Conservation (phyloP, 345 rosid species). For the Syzygium grande region DNA sequence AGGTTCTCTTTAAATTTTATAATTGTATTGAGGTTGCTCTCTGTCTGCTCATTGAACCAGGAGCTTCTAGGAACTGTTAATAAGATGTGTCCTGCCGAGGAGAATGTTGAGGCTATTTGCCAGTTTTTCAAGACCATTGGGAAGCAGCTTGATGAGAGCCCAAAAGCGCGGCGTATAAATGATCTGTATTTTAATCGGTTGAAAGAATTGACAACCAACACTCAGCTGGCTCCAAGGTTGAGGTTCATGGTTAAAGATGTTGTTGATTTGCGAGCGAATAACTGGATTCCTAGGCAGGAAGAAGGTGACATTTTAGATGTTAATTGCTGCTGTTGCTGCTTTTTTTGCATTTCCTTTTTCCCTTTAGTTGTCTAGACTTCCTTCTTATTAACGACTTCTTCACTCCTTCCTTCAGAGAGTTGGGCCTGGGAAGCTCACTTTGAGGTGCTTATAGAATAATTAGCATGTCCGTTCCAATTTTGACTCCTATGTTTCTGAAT, state of each 20-base stretch:
- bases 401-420: not conserved
- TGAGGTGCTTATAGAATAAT: not conserved
- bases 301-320: conserved; percentile 36
- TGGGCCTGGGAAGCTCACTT: not conserved
- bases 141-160: conserved; percentile 76
- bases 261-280: conserved; percentile 65
- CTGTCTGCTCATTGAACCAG: conserved; percentile 21
- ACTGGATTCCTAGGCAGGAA: conserved; percentile 89
- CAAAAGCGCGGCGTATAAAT: conserved; percentile 49
- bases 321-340: too few relatives aligned
- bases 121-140: conserved; percentile 79
- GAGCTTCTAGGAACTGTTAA: conserved; percentile 67
- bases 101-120: conserved; percentile 82
- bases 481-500: not conserved
- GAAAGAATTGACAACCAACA: conserved; percentile 50
- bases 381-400: not conserved
- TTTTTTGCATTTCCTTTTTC: too few relatives aligned
- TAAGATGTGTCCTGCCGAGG: conserved; percentile 64
- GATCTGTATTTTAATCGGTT: conserved; percentile 48
- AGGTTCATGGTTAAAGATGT: conserved; percentile 80
- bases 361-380: not conserved
- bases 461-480: not conserved
- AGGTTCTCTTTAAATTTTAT: not conserved
- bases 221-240: conserved; percentile 51
- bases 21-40: not conserved